Conservation (phyloP, 352 stramenopile species). For the Phytopythium helicoides region DNA sequence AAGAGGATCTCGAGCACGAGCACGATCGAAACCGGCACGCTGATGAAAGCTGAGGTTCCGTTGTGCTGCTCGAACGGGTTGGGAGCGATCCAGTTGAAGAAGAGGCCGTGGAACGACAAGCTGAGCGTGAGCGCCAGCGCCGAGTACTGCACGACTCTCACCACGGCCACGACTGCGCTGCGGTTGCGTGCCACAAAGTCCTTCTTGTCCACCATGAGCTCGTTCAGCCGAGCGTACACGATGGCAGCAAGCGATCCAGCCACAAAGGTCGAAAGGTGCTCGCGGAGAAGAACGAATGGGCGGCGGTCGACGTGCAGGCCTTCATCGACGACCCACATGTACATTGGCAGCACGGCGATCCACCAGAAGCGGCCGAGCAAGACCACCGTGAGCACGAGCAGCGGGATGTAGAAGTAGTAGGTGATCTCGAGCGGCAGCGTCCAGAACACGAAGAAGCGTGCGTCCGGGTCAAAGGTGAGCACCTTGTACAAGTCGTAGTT, state of each 20-base stretch:
- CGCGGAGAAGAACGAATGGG: slow-evolving; percentile 12
- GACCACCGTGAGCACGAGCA: slow-evolving; percentile 21
- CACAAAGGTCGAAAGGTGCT: slow-evolving; percentile 37
- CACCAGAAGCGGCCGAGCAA: slow-evolving; percentile 28
- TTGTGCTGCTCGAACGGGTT: slow-evolving; percentile 19
- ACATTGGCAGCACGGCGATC: slow-evolving; percentile 25
- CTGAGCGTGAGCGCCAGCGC: slow-evolving; percentile 28
- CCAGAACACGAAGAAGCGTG: slow-evolving; percentile 51
- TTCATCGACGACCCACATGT: slow-evolving; percentile 26
- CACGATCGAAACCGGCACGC: slow-evolving; percentile 21
- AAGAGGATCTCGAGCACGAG: slow-evolving; percentile 39
- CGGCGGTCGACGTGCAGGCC: slow-evolving; percentile 27
- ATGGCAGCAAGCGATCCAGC: slow-evolving; percentile 38
- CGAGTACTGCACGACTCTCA: slow-evolving; percentile 19
- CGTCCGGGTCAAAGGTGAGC: slow-evolving; percentile 37
- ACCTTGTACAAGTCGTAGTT: slow-evolving; percentile 32
- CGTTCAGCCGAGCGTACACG: slow-evolving; percentile 26
- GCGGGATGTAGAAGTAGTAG: slow-evolving; percentile 56
- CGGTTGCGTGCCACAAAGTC: slow-evolving; percentile 25
- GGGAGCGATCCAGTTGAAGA: slow-evolving; percentile 36
- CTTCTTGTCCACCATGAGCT: slow-evolving; percentile 20
- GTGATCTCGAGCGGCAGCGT: slow-evolving; percentile 46
- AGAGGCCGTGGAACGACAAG: slow-evolving; percentile 24
- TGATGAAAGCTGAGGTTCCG: slow-evolving; percentile 28
- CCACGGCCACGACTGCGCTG: slow-evolving; percentile 10